These are phyloP conservation scores for Aspergillus clavatus DNA, from an alignment of 2,329 filamentous ascomycete species.

Conservation along the genomic window DNA sequence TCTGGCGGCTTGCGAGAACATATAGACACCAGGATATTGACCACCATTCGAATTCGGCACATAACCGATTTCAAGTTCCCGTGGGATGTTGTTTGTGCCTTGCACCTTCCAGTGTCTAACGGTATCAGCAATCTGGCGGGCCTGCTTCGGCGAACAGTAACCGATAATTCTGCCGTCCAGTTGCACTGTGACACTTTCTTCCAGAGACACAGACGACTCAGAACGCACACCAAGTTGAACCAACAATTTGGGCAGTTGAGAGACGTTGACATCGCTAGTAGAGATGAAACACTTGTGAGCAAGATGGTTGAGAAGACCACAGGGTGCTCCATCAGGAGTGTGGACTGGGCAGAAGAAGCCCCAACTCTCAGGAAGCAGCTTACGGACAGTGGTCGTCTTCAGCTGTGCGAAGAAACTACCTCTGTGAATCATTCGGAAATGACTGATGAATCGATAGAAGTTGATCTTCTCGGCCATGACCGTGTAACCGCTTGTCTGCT, in stretches of 20 bases:
- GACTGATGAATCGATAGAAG: slow-evolving; percentile 95
- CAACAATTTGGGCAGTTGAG: slow-evolving; percentile 67
- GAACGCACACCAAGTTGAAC: slow-evolving; percentile 73
- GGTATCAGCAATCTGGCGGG: slow-evolving; percentile 75
- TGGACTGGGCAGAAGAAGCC: slow-evolving; percentile 96
- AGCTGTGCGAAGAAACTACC: slow-evolving; percentile 97
- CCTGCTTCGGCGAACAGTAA: slow-evolving; percentile 82
- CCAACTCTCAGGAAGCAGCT: slow-evolving; percentile 94
- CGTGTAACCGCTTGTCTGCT: slow-evolving; percentile 91
- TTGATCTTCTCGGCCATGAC: slow-evolving; percentile 99
- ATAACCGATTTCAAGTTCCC: slow-evolving; percentile 85
- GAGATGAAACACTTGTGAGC: slow-evolving; percentile 91
- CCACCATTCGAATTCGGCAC: slow-evolving; percentile 82
- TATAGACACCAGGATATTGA: slow-evolving; percentile 94
- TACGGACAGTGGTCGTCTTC: slow-evolving; percentile 95
- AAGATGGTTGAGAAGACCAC: slow-evolving; percentile 89
- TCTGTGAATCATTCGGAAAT: slow-evolving; percentile 98
- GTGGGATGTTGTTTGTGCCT: slow-evolving; percentile 71
- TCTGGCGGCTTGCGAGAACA: slow-evolving; percentile 77
- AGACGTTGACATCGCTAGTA: slow-evolving; percentile 69
- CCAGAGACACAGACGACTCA: slow-evolving; percentile 69
- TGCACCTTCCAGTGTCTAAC: slow-evolving; percentile 94
- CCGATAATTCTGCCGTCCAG: slow-evolving; percentile 86
- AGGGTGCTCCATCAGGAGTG: slow-evolving; percentile 92
- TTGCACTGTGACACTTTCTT: slow-evolving; percentile 83